phyloP scores from a whole-genome alignment of 495 filamentous ascomycete species.

The Massariosphaeria phaeospora region DNA sequence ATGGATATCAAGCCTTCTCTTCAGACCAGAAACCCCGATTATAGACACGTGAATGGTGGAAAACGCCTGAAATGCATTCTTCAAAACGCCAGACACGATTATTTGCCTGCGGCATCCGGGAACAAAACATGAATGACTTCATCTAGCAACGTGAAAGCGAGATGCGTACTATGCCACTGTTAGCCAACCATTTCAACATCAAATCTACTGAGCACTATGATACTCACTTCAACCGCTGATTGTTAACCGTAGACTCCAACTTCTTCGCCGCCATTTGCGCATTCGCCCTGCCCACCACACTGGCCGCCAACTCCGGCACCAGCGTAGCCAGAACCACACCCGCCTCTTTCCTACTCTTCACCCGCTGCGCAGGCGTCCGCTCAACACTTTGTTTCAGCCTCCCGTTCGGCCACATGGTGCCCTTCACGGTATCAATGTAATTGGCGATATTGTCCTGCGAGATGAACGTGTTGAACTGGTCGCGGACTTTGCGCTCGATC shows the following conservation, averaged over 20 bases:
- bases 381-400: slow-evolving; percentile 38
- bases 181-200: neutral
- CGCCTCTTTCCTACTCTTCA: slow-evolving; percentile 48
- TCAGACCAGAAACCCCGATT: too few species aligned
- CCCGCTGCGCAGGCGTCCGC: slow-evolving; percentile 46
- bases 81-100: slow-evolving; percentile 1
- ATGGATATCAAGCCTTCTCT: too few species aligned
- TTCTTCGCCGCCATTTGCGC: slow-evolving; percentile 38
- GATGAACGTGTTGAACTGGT: slow-evolving; percentile 62
- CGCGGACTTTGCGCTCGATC: slow-evolving; percentile 89
- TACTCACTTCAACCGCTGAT: slow-evolving; percentile 43
- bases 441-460: slow-evolving; percentile 73
- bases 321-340: slow-evolving; percentile 43
- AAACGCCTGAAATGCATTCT: too few species aligned
- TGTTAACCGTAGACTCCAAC: slow-evolving; percentile 41
- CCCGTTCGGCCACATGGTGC: slow-evolving; percentile 77
- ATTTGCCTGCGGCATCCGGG: slow-evolving; percentile 21
- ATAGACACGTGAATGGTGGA: too few species aligned
- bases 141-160: slow-evolving; percentile 41
- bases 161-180: slow-evolving; percentile 34
- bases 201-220: neutral
- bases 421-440: slow-evolving; percentile 65
- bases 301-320: slow-evolving; percentile 48
- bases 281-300: slow-evolving; percentile 43
- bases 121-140: slow-evolving; percentile 41